Conservation (phyloP, 768 basidiomycete genomes). For the Clitopilus hobsonii region DNA sequence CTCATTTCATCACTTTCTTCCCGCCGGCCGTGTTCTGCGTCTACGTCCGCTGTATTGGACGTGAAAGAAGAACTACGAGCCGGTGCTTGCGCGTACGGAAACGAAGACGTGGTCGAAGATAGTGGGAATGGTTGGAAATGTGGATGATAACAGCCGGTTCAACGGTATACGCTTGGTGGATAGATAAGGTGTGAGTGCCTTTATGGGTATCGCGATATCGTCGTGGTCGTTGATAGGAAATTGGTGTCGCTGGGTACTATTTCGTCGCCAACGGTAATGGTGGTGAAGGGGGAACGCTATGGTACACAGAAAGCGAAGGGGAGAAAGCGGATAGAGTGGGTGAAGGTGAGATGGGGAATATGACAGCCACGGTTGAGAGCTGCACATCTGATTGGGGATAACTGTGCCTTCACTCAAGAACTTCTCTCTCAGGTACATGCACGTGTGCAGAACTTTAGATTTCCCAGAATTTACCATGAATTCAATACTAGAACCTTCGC, state of each 20-base stretch:
- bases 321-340: not conserved
- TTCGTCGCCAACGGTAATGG: not conserved
- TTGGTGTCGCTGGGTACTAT: too few species aligned
- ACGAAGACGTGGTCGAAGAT: not conserved
- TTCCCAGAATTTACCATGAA: not conserved
- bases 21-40: slow-evolving; percentile 8
- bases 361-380: not conserved
- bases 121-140: not conserved
- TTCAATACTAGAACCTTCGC: not conserved
- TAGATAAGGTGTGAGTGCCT: not conserved
- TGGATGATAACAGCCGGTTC: not conserved
- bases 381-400: not conserved
- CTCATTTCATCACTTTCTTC: slow-evolving; percentile 32
- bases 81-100: not conserved
- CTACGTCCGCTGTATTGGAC: not conserved
- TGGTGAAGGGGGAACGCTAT: not conserved
- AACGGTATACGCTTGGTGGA: not conserved
- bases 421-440: not conserved
- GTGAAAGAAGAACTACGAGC: not conserved
- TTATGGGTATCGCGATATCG: not conserved
- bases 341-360: not conserved
- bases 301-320: not conserved
- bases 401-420: not conserved
- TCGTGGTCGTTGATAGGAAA: too few species aligned
- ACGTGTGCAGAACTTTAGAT: not conserved